Evolutionary conservation across 306 rosid genomes (phyloP), one percentile per base, ranked within the genome.

Genomic region (Prunus campanulata): DNA sequence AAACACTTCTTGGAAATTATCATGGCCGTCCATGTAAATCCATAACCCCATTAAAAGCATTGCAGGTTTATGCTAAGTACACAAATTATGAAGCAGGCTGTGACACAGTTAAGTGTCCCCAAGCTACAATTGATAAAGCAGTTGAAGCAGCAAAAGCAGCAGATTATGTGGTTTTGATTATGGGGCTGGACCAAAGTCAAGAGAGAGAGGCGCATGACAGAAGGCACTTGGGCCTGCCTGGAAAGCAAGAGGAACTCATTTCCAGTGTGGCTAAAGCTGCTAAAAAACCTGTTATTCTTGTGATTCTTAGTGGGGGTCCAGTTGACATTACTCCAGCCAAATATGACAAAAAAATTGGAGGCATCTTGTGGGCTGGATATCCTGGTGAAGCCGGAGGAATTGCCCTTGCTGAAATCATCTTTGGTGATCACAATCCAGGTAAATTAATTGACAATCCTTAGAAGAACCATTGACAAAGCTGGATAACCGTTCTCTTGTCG

Each of bases 291-390:
- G 86, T 92, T 69, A 74, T 91, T 82, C 74, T 95, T 79, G 99
- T 95, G 83, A 80, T 95, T 30, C 81, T 92, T 66, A 77, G 85
- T 59, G 99, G 99, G 27, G 97, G 99, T n/a, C 96, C 97, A 8
- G 62, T 95, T 7, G 99, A 95, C 85, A 83, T 92, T 57, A 83
- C 93, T 82, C 84, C 81, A 6, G 92, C 96, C 3, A 95, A 92
- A 85, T 11, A 78, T 82, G 61, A 90, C 61, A 10, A 70, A 69
- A 88, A 83, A 75, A 67, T 95, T 35, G 97, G 99, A 74, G 83
- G 99, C 77, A 95, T 95, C 78, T 62, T 95, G 59, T 95, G 97
- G 99, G 99, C 96, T 66, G 99, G 99, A 80, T 95, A 95, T 87
- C 97, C 97, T 0, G 97, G 99, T 9, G 86, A 92, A 83, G 85